Percentiles rank a stretch among this genome's conserved stretches.
phyloP scores from a whole-genome alignment of 768 basidiomycete species.

The Pseudohyphozyma bogoriensis region DNA sequence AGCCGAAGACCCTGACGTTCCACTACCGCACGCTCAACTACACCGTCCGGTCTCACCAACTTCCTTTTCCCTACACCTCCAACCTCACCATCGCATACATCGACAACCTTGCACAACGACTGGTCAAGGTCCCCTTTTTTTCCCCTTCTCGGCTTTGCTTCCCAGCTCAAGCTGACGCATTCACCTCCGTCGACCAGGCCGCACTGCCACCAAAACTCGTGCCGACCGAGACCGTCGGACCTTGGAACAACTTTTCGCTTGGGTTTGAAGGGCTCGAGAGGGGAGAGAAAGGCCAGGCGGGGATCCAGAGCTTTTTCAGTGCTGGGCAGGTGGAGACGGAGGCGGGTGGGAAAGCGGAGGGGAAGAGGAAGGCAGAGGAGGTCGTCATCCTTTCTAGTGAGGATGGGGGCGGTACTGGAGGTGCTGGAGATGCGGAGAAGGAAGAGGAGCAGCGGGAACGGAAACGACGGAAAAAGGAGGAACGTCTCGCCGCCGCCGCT shows the following conservation, averaged over 20 bases:
- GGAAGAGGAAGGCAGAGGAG: not conserved
- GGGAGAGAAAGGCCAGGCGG: constrained; percentile 66
- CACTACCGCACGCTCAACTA: constrained; percentile 63
- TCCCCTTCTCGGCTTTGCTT: no score
- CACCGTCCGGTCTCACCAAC: constrained; percentile 64
- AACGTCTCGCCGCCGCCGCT: constrained; percentile 35
- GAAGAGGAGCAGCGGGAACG: constrained; percentile 2
- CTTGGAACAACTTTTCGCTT: constrained; percentile 61
- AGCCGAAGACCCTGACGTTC: constrained; percentile 87
- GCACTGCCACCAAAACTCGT: constrained; percentile 22
- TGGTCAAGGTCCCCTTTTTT: no score
- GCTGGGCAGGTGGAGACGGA: constrained; percentile 31
- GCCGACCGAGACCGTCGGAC: constrained; percentile 41
- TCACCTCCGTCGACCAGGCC: constrained; percentile 58
- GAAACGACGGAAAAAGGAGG: no score
- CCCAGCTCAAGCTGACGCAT: no score
- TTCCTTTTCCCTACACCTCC: constrained; percentile 70
- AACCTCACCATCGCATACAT: constrained; percentile 68
- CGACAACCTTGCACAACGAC: constrained; percentile 59
- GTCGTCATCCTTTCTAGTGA: no score
- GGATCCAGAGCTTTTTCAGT: constrained; percentile 77
- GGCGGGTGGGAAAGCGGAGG: not conserved
- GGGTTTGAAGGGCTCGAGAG: constrained; percentile 68
- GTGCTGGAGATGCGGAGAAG: constrained; percentile 1
- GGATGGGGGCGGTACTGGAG: no score